Percentiles rank a stretch among this genome's conserved stretches.
These are phyloP conservation scores for Rubia tinctorum DNA, from an alignment of 305 asterid species.

Conservation along the genomic window DNA sequence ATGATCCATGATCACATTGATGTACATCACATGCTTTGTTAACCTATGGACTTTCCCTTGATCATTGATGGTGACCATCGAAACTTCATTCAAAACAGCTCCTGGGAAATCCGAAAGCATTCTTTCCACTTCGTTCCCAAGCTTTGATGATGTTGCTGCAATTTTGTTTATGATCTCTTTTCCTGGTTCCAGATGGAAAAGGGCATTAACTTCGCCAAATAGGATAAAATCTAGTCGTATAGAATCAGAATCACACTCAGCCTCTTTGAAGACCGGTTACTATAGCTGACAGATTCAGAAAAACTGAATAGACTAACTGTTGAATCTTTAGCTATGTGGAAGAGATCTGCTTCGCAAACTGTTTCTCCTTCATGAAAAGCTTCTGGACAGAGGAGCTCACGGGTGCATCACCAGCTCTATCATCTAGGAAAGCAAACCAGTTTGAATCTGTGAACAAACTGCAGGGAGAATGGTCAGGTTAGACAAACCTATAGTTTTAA, in stretches of 20 bases:
- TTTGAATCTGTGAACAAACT: no score
- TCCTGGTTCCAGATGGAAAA: conserved; percentile 33
- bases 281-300: conserved; percentile 35
- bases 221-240: conserved; percentile 28
- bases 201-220: conserved; percentile 22
- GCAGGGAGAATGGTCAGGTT: no score
- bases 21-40: conserved; percentile 31
- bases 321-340: conserved; percentile 38
- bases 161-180: conserved; percentile 19
- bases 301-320: conserved; percentile 37
- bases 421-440: no score
- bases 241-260: conserved; percentile 37
- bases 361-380: conserved; percentile 43
- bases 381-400: conserved; percentile 18
- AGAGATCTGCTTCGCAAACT: conserved; percentile 35
- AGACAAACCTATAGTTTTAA: no score
- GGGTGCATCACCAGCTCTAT: no score
- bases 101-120: conserved; percentile 39
- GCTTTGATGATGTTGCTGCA: conserved; percentile 12
- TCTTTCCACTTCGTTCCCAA: conserved; percentile 34
- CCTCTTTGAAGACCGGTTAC: conserved; percentile 30
- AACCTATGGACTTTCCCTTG: conserved; percentile 31
- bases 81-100: conserved; percentile 27
- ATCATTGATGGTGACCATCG: conserved; percentile 2
- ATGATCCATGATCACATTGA: conserved; percentile 26